Percentiles rank a stretch among this genome's conserved stretches.
These are phyloP conservation scores for Elsinoe fawcettii DNA, from an alignment of 2,329 filamentous ascomycete species.

Conservation along the genomic window DNA sequence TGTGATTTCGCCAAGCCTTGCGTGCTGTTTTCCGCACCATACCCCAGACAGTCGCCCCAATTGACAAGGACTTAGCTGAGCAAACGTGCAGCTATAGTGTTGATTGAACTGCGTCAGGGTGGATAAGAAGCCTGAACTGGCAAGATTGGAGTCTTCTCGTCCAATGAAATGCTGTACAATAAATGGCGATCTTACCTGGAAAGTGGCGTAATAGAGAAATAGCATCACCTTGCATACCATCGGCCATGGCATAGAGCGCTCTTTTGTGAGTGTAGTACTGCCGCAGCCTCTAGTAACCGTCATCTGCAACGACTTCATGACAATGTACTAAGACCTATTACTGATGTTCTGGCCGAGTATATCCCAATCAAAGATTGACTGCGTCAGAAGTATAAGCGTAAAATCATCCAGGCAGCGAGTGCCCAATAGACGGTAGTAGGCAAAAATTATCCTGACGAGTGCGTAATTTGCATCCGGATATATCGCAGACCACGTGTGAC, in stretches of 20 bases:
- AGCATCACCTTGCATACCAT: not conserved
- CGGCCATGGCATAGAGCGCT: not conserved
- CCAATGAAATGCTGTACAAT: not conserved
- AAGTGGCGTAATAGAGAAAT: not conserved
- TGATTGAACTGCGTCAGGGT: not conserved
- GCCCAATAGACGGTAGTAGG: no score
- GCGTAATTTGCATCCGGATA: no score
- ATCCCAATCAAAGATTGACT: no score
- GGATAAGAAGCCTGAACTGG: not conserved
- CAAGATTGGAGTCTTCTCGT: not conserved
- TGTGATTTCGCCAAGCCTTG: constrained; percentile 14
- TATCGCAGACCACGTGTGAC: no score
- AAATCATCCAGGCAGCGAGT: no score
- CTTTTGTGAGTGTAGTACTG: no score
- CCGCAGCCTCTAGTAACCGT: no score
- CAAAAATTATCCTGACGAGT: no score
- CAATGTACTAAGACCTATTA: no score
- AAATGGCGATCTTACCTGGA: constrained; percentile 1
- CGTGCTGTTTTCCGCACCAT: constrained; percentile 7
- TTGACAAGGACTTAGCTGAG: not conserved
- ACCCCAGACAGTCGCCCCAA: not conserved
- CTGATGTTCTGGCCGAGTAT: no score
- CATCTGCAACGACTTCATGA: no score
- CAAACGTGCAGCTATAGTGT: not conserved
- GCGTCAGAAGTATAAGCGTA: no score